Evolutionary conservation across 805 yeast genomes (phyloP).

Genomic region (Schwanniomyces occidentalis): DNA sequence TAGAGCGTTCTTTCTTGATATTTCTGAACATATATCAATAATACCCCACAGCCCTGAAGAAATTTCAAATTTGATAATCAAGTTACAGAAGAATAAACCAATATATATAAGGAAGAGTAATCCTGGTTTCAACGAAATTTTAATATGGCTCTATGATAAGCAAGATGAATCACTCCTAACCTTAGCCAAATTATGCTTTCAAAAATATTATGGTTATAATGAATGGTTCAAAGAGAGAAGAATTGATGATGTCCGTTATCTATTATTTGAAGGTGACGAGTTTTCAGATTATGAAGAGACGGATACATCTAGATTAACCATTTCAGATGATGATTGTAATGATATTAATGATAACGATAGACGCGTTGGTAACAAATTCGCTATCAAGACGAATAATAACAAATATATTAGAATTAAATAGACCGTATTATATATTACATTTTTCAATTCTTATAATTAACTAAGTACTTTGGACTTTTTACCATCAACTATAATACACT

Average conservation of each 20-base stretch:
- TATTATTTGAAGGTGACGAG: conserved; percentile 5
- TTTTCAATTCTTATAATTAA: too few relatives aligned
- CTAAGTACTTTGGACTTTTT: neutral
- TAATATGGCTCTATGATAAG: conserved; percentile 15
- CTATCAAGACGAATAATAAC: neutral
- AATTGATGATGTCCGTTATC: conserved; percentile 1
- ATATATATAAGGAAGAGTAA: neutral
- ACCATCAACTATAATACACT: conserved; percentile 21
- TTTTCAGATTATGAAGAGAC: too few relatives aligned
- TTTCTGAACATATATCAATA: neutral
- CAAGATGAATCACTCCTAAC: conserved; percentile 2
- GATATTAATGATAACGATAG: conserved; percentile 1
- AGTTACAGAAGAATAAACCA: conserved; percentile 3
- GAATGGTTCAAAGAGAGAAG: neutral
- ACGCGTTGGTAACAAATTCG: neutral
- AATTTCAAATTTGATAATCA: conserved; percentile 3
- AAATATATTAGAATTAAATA: conserved; percentile 4
- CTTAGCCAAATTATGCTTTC: conserved; percentile 12
- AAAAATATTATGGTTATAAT: conserved; percentile 10
- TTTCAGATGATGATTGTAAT: neutral
- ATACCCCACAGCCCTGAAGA: neutral
- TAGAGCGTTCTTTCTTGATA: conserved; percentile 13
- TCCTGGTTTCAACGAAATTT: conserved; percentile 10
- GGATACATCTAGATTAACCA: conserved; percentile 1
- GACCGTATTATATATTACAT: too few relatives aligned